Evolutionary conservation across 2,329 filamentous ascomycete genomes (phyloP).

Genomic region (Beauveria brongniartii): DNA sequence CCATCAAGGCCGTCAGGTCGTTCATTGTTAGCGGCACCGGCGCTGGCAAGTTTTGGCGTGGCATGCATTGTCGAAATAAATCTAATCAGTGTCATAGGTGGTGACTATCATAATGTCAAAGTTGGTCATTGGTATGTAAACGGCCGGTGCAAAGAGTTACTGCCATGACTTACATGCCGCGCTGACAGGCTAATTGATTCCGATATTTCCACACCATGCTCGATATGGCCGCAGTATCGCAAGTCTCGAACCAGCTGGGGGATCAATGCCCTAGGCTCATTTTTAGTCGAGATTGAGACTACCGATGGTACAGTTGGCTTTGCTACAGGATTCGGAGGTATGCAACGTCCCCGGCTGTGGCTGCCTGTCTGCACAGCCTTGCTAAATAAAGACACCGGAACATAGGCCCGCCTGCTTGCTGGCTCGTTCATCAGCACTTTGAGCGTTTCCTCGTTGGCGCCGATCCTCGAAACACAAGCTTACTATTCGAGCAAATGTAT

Average conservation of each 20-base stretch:
- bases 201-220: conserved; percentile 88
- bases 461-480: conserved; percentile 84
- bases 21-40: conserved; percentile 51
- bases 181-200: conserved; percentile 74
- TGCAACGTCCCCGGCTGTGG: conserved; percentile 11
- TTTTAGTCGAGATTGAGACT: conserved; percentile 83
- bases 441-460: conserved; percentile 83
- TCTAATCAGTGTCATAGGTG: conserved; percentile 39
- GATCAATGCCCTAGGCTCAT: conserved; percentile 90
- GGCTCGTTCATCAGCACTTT: conserved; percentile 90
- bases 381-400: background rate
- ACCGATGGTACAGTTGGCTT: conserved; percentile 89
- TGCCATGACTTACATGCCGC: background rate
- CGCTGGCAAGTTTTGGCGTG: conserved; percentile 17
- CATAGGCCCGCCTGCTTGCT: conserved; percentile 76
- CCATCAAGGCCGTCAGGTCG: conserved; percentile 66
- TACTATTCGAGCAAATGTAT: conserved; percentile 96
- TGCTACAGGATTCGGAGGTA: conserved; percentile 83
- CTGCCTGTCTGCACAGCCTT: background rate
- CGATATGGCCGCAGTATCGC: conserved; percentile 80
- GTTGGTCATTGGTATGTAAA: conserved; percentile 55
- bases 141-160: background rate
- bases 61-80: background rate
- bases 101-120: conserved; percentile 90
- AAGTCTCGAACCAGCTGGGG: conserved; percentile 86